These are phyloP conservation scores for Saturnispora gosingensis DNA, from an alignment of 805 yeast genomes.

Conservation along the genomic window DNA sequence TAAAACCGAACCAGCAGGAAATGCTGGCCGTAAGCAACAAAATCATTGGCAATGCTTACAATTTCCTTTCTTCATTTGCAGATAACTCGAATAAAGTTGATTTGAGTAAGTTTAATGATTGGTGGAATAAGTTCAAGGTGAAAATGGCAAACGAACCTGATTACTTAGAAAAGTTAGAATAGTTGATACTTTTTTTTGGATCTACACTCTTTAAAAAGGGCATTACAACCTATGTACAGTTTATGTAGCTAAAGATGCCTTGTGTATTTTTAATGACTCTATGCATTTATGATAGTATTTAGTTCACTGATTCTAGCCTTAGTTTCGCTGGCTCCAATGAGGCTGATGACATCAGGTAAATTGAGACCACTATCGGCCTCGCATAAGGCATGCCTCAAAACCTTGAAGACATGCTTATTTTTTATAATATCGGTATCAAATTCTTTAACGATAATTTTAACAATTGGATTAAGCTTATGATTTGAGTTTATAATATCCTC, in stretches of 20 bases:
- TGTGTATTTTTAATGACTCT: not conserved
- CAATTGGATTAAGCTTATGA: slow-evolving; percentile 4
- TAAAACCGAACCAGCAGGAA: slow-evolving; percentile 17
- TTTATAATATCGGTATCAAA: slow-evolving; percentile 8
- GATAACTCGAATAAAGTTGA: slow-evolving; percentile 75
- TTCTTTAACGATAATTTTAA: slow-evolving; percentile 2
- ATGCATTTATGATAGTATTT: not conserved
- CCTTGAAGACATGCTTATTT: slow-evolving; percentile 42
- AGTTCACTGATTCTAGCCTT: slow-evolving; percentile 20
- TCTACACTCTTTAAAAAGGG: too few species aligned
- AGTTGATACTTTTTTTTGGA: slow-evolving; percentile 10
- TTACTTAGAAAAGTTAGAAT: slow-evolving; percentile 45
- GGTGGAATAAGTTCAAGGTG: slow-evolving; percentile 90
- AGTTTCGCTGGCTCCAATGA: slow-evolving; percentile 41
- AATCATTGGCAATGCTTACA: slow-evolving; percentile 87
- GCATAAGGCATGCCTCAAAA: slow-evolving; percentile 58
- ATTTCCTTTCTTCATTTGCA: slow-evolving; percentile 79
- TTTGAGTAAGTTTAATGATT: slow-evolving; percentile 76
- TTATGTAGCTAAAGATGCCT: not conserved
- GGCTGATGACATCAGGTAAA: slow-evolving; percentile 44
- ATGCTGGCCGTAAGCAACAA: slow-evolving; percentile 66
- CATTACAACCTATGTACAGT: not conserved
- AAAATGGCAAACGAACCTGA: slow-evolving; percentile 74
- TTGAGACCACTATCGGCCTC: slow-evolving; percentile 66
- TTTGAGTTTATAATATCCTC: slow-evolving; percentile 4